Percentiles rank a stretch among this genome's conserved stretches.
These are phyloP conservation scores for Aspergillus fischeri DNA, from an alignment of 2,329 filamentous ascomycete genomes.

Conservation along the genomic window DNA sequence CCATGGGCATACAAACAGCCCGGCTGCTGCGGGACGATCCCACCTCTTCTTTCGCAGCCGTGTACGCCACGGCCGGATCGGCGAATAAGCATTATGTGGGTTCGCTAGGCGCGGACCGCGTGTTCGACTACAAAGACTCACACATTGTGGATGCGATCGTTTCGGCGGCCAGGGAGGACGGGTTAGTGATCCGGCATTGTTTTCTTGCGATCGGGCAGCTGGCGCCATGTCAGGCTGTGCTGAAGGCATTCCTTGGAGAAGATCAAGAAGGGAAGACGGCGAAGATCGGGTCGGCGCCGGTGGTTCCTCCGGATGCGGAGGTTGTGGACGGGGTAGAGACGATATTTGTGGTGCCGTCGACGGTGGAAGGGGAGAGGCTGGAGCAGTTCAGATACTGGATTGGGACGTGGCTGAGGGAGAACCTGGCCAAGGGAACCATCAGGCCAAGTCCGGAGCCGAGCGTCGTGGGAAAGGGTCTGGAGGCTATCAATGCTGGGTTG, in stretches of 20 bases:
- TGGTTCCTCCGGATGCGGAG: constrained; percentile 28
- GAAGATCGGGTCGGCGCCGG: constrained; percentile 39
- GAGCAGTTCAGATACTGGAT: constrained; percentile 41
- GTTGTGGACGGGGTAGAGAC: constrained; percentile 32
- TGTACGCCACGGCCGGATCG: constrained; percentile 41
- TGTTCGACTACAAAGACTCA: constrained; percentile 40
- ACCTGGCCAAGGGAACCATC: constrained; percentile 29
- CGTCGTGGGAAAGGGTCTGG: constrained; percentile 37
- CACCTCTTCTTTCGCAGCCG: constrained; percentile 32
- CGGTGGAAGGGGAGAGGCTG: constrained; percentile 30
- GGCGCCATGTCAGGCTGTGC: constrained; percentile 33
- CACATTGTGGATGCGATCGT: constrained; percentile 29
- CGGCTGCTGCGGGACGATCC: constrained; percentile 33
- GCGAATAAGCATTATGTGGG: constrained; percentile 33
- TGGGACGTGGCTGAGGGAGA: constrained; percentile 35
- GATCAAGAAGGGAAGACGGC: constrained; percentile 7
- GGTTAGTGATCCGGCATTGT: constrained; percentile 37
- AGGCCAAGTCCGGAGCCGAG: constrained; percentile 38
- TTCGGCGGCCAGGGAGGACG: constrained; percentile 34
- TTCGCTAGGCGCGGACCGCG: constrained; percentile 29
- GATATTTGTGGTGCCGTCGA: constrained; percentile 38
- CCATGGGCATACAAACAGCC: constrained; percentile 42
- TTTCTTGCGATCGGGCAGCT: constrained; percentile 42
- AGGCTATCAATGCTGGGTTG: constrained; percentile 37
- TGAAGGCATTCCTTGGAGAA: constrained; percentile 29